Base-by-base conservation (phyloP, 257 asterid species). In the Forsythia viridissima region DNA sequence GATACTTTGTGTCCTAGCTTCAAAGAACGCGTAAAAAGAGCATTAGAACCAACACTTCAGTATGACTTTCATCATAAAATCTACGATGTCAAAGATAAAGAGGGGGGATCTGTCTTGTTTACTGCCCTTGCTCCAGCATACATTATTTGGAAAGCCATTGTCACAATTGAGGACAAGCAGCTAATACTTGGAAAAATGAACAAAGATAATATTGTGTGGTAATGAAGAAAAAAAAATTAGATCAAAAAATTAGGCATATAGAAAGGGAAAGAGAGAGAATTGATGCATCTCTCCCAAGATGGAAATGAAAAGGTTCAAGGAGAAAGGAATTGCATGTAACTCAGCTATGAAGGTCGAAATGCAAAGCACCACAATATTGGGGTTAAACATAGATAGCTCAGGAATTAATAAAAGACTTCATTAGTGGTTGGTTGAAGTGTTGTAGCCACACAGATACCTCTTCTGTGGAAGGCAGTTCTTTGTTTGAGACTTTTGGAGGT, bases 1-100 rank as follows among this genome's bases (percentile, higher is more conserved):
- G 92, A 86, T 95, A 95, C 85, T 93, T 95, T 2, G 84, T 87
- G 90, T 95, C 99, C 98, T 95, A 89, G 89, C 91, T 85, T 92
- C 90, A 86, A 86, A 86, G 87, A 86, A 87, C 69, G 38, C 79
- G 78, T 52, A 77, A 71, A 77, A 79, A 66, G 82, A 76, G 80
- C 77, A 91, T 92, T 85, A 90, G 90, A 65, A 74, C 42, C 69
- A 73, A 80, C 75, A 73, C 74, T 74, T 72, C 37, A 82, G 77
- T 61, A 76, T 71, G 68, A 72, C 39, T 16, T 75, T 76, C 61
- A 75, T 16, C n/a, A 43, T 40, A 15, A 67, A 70, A 80, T 46
- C 59, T 6, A 66, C 55, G 48, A 61, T 38, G 63, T 72, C 71
- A 24, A 77, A 52, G 72, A 75, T 21, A 51, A 70, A 36, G 7